A percentile compares a stretch with the other conserved stretches of the same genome.
Conservation (phyloP, 177 flowering plant species). For the Vitis hybrid region DNA sequence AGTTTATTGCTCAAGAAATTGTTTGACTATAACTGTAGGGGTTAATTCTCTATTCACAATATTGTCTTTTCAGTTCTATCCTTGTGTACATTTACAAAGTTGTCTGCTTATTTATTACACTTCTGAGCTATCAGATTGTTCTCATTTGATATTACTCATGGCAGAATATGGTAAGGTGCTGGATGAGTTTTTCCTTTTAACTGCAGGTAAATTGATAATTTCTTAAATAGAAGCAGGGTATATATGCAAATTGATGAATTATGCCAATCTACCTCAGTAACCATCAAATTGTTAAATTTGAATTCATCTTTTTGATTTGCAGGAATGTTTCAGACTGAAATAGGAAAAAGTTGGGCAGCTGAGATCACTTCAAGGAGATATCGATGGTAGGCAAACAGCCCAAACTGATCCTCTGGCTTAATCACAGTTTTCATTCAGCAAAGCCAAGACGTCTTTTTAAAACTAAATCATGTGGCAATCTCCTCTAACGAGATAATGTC, state of each 20-base stretch:
- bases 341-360: slow-evolving; percentile 92
- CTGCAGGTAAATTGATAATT: slow-evolving; percentile 69
- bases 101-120: neutral
- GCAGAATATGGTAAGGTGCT: slow-evolving; percentile 90
- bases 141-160: slow-evolving; percentile 12
- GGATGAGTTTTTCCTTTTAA: slow-evolving; percentile 89
- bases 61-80: no score
- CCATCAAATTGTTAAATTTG: no score
- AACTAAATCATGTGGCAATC: neutral
- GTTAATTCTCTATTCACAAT: neutral
- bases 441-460: neutral
- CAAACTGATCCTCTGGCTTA: slow-evolving; percentile 15
- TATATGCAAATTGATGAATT: no score
- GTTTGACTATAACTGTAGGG: neutral
- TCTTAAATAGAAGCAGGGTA: neutral
- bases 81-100: neutral
- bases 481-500: neutral
- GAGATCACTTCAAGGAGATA: slow-evolving; percentile 82
- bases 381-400: slow-evolving; percentile 29
- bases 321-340: slow-evolving; percentile 95
- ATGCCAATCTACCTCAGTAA: no score
- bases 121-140: neutral
- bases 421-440: neutral
- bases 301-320: slow-evolving; percentile 4
- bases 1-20: neutral